Conservation (phyloP, 768 basidiomycete genomes). For the Lactarius quietus region DNA sequence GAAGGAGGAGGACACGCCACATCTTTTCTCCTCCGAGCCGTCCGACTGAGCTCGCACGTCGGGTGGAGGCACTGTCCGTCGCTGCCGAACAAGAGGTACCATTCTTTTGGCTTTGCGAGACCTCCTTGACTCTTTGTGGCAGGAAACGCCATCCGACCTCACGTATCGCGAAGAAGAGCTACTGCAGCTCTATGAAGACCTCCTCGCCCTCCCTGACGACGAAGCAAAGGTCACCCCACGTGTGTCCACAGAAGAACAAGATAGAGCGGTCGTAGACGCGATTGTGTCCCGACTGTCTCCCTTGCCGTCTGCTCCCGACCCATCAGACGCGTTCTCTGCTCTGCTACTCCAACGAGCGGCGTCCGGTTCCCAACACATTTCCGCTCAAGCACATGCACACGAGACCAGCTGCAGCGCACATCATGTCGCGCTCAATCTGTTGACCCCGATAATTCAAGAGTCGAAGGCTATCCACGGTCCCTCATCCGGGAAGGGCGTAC, state of each 20-base stretch:
- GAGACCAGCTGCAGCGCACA: constrained; percentile 2
- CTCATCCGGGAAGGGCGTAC: not conserved
- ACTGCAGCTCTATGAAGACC: constrained; percentile 39
- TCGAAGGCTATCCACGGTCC: not conserved
- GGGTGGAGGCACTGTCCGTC: constrained; percentile 22
- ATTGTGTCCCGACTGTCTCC: constrained; percentile 29
- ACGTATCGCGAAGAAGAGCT: constrained; percentile 39
- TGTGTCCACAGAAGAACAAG: constrained; percentile 10
- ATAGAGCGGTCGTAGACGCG: constrained; percentile 32
- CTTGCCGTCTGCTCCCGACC: not conserved
- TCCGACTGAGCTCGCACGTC: constrained; percentile 13
- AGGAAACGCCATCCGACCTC: constrained; percentile 1
- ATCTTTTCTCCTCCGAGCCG: not conserved
- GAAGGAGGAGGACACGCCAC: constrained; percentile 2
- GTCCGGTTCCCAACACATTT: not conserved
- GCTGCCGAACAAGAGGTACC: not conserved
- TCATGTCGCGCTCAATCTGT: not conserved
- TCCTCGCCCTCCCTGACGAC: constrained; percentile 33
- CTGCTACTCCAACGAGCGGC: constrained; percentile 8
- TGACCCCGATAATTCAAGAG: constrained; percentile 3
- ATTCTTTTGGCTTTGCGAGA: not conserved
- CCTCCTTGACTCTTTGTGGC: not conserved
- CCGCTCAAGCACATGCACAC: not conserved
- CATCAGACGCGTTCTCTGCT: constrained; percentile 7
- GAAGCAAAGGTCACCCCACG: constrained; percentile 18